Base-by-base conservation (phyloP, 208 protist genomes). In the Blastocrithidia nonstop region DNA sequence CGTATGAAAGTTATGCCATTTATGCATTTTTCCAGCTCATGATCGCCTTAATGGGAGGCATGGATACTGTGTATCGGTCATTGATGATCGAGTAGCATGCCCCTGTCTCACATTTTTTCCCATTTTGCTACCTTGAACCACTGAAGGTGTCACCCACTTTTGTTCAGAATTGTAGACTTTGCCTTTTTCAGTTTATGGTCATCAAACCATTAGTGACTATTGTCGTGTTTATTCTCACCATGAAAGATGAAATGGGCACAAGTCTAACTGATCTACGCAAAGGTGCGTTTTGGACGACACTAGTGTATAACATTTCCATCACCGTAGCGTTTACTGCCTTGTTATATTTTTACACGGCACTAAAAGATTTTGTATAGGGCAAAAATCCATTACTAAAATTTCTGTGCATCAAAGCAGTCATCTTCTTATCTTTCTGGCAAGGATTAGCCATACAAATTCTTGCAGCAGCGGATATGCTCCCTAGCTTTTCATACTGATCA, bases 11-110 rank as follows among this genome's bases (percentile, higher is more conserved):
- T 59, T 96, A 95, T 59, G 91, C 75, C 38, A 82, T 96, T 40
- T 96, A 96, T 63, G 71, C 78, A 59, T 96, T 96, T 59, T 90
- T 96, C 52, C 73, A 80, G 45, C 66, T 95, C 11, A 93, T 96
- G 75, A 73, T 95, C 17, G 88, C 77, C 20, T 77, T 93, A 15
- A 83, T 95, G 71, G 91, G 83, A 16, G 85, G 87, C 29, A 66
- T 81, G 42, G 82, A 91, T 60, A 80, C 79, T 1, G 60, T 88
- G 29, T 84, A 88, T 54, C 70, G 79, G 21, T 63, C 73, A 13
- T 71, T 91, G 31, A 87, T 88, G 76, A 63, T 80, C 17, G 79
- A 85, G 57, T 75, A 87, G 48, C 70, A 67, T 9, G 71, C 78
- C 7, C 72, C 76, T 15, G 53, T 94, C 28, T 47, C 44, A 26